Conservation (phyloP, 2,329 filamentous ascomycete genomes). For the Emericellopsis atlantica region DNA sequence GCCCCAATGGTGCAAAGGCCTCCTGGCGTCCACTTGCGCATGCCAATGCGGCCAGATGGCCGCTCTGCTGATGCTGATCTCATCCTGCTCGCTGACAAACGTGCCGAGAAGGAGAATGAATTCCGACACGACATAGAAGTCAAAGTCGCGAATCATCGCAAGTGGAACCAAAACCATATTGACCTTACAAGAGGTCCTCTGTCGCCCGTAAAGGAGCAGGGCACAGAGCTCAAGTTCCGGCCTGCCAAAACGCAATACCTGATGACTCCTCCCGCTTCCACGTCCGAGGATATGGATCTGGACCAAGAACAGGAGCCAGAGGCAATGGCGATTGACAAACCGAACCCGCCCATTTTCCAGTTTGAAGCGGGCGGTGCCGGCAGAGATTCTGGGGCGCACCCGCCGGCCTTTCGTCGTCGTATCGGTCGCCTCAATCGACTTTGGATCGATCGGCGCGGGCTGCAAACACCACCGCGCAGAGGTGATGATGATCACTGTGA, state of each 20-base stretch:
- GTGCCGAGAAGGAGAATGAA: constrained; percentile 70
- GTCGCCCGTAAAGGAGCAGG: constrained; percentile 59
- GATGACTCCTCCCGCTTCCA: constrained; percentile 50
- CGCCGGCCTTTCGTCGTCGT: constrained; percentile 67
- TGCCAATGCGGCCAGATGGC: constrained; percentile 57
- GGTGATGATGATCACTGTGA: constrained; percentile 37
- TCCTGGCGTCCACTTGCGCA: constrained; percentile 52
- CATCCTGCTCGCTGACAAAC: constrained; percentile 60
- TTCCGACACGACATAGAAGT: constrained; percentile 73
- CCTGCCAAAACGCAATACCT: constrained; percentile 60
- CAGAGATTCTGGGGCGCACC: constrained; percentile 24
- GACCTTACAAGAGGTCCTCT: constrained; percentile 80
- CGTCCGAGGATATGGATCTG: constrained; percentile 42
- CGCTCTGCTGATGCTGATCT: constrained; percentile 69
- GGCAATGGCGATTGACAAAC: constrained; percentile 24
- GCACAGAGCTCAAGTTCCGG: constrained; percentile 51
- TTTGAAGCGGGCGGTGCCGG: constrained; percentile 29
- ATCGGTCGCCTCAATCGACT: constrained; percentile 74
- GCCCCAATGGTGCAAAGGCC: constrained; percentile 47
- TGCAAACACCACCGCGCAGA: constrained; percentile 33
- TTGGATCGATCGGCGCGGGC: constrained; percentile 75
- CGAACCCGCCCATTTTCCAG: constrained; percentile 24
- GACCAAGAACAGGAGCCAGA: constrained; percentile 31
- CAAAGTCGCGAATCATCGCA: constrained; percentile 76
- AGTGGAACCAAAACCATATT: constrained; percentile 84